Conservation (phyloP, 2,329 filamentous ascomycete genomes). For the Cercospora sesami region DNA sequence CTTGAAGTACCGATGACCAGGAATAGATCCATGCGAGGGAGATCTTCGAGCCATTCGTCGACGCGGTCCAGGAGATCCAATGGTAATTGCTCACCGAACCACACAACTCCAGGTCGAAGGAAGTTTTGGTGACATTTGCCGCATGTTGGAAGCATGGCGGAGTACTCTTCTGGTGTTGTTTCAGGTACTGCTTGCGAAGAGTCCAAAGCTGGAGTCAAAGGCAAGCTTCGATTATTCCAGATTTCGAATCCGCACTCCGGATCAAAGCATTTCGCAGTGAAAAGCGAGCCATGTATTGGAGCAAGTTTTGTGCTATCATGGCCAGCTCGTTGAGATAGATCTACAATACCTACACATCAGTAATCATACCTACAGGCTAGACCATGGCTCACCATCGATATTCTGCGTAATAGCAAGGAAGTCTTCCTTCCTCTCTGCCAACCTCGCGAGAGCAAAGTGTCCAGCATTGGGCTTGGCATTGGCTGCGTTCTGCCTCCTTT, state of each 20-base stretch:
- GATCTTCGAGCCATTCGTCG: not conserved
- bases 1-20: not conserved
- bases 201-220: not conserved
- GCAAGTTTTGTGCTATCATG: not conserved
- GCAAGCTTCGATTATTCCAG: not conserved
- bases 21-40: not conserved
- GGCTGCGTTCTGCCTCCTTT: not conserved
- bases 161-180: not conserved
- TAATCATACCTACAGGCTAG: not conserved
- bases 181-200: not conserved
- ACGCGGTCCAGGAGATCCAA: not conserved
- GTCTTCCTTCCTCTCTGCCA: conserved; percentile 4
- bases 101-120: not conserved
- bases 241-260: not conserved
- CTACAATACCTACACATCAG: not conserved
- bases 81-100: not conserved
- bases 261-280: conserved; percentile 3
- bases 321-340: conserved; percentile 2
- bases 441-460: not conserved
- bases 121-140: not conserved
- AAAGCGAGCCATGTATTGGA: conserved; percentile 6
- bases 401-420: conserved; percentile 16
- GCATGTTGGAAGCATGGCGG: not conserved
- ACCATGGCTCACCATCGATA: not conserved
- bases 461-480: not conserved